Conservation (phyloP, 768 basidiomycete species). For the Pleurotus tuoliensis region DNA sequence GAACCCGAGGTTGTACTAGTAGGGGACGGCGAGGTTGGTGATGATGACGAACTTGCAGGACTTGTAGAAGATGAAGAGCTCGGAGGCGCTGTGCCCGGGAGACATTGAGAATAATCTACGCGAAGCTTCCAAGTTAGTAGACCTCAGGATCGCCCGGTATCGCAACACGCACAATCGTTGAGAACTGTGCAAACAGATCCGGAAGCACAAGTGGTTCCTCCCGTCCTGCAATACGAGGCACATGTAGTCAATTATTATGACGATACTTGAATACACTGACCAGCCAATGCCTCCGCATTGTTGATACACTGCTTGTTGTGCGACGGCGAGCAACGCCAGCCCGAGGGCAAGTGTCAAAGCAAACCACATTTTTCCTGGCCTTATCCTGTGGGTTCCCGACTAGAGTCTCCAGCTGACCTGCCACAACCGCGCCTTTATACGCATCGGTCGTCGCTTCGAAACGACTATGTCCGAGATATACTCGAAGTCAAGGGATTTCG, state of each 20-base stretch:
- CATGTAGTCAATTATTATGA: not conserved
- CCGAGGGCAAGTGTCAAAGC: slow-evolving; percentile 18
- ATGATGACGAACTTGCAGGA: slow-evolving; percentile 19
- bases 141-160: not conserved
- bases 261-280: slow-evolving; percentile 20
- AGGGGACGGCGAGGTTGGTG: slow-evolving; percentile 18
- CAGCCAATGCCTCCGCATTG: slow-evolving; percentile 52
- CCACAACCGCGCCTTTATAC: not conserved
- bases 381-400: not conserved
- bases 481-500: not conserved
- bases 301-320: slow-evolving; percentile 37
- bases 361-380: slow-evolving; percentile 8
- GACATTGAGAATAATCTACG: slow-evolving; percentile 48
- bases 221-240: slow-evolving; percentile 31
- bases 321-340: slow-evolving; percentile 19
- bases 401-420: not conserved
- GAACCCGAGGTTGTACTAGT: slow-evolving; percentile 15
- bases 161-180: slow-evolving; percentile 36
- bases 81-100: slow-evolving; percentile 31
- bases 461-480: slow-evolving; percentile 4
- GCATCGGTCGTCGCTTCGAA: not conserved
- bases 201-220: slow-evolving; percentile 43
- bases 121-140: not conserved
- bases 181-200: slow-evolving; percentile 39
- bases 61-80: slow-evolving; percentile 19